Base-by-base conservation (phyloP, 495 filamentous ascomycete genomes). In the Delitschia confertaspora region DNA sequence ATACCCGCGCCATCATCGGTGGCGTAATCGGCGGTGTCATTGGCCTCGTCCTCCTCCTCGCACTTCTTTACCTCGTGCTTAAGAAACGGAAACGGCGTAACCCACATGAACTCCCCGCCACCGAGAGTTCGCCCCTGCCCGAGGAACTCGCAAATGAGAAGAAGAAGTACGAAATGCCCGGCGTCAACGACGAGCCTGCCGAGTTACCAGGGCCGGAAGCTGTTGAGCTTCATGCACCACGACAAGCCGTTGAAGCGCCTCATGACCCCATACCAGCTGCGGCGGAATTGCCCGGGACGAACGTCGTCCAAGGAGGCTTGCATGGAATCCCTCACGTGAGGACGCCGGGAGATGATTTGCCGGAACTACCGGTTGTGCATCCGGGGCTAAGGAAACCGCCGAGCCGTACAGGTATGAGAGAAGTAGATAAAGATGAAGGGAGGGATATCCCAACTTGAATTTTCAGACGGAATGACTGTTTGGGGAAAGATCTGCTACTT, bases 1-100 rank as follows among this genome's bases (percentile, higher is more conserved):
- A 38, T 42, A 35, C 37, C 9, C 52, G 57, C 32, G 38, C 49
- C 7, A 57, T 63, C 23, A 56, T 47, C 25, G 60, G 60, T 23
- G 58, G 52, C 14, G 55, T 63, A n/a, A 38, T 63, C 17, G 60
- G 55, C 17, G 56, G 52, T 14, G 32, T 63, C 3, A 45, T 40
- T 10, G 38, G 21, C 22, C 35, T 59, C 21, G 49, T 45, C 30
- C 39, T 60, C 16, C 23, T 59, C 26, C 39, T 48, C 6, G 29
- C 35, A 13, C 37, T 57, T 17, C 50, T 52, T 17, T 31, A 53
- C 22, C 10, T 46, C 25, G 22, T 38, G 13, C 45, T 33, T 27
- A 30, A 40, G 3, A 48, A 47, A 23, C 38, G 36, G 14, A 49
- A 52, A 16, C 18, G 8, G 3, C 16, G 18, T 13, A 31, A 4